Evolutionary conservation across 306 rosid species (phyloP).

Genomic region (Benincasa hispida): DNA sequence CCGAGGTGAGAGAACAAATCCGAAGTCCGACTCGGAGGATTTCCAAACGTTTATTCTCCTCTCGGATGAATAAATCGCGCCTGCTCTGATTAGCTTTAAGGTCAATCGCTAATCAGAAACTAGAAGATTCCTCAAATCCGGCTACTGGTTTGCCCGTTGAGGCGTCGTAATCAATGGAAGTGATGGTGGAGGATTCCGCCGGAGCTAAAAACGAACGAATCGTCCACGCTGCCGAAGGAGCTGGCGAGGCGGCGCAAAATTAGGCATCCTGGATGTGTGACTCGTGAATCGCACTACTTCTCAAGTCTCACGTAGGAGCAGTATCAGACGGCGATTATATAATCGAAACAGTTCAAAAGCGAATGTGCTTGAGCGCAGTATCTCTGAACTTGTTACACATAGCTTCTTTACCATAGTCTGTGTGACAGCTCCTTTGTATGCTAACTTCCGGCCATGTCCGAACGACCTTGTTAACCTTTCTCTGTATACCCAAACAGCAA

Average conservation of each 20-base stretch:
- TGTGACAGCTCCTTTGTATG: no score
- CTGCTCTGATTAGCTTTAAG: slow-evolving; percentile 59
- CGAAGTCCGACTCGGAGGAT: slow-evolving; percentile 15
- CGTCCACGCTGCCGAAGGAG: not conserved
- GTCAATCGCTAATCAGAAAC: slow-evolving; percentile 53
- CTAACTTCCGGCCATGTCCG: no score
- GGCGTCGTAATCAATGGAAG: slow-evolving; percentile 32
- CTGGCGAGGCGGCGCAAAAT: slow-evolving; percentile 17
- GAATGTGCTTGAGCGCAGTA: no score
- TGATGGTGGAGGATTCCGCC: slow-evolving; percentile 46
- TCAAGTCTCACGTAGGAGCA: no score
- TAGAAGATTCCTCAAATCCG: slow-evolving; percentile 29
- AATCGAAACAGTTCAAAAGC: no score
- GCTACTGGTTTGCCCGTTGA: not conserved
- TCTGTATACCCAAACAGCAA: no score
- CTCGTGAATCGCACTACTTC: no score
- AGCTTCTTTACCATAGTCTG: no score
- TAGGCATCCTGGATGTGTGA: slow-evolving; percentile 30
- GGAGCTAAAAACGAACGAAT: slow-evolving; percentile 20
- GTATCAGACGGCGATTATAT: no score
- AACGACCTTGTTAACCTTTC: no score
- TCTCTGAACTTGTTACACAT: no score
- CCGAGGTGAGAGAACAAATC: slow-evolving; percentile 10
- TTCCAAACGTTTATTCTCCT: slow-evolving; percentile 39
- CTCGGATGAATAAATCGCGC: slow-evolving; percentile 36